Evolutionary conservation across 306 rosid species (phyloP), one percentile per base, ranked within the genome.

Genomic region (Medicago truncatula): DNA sequence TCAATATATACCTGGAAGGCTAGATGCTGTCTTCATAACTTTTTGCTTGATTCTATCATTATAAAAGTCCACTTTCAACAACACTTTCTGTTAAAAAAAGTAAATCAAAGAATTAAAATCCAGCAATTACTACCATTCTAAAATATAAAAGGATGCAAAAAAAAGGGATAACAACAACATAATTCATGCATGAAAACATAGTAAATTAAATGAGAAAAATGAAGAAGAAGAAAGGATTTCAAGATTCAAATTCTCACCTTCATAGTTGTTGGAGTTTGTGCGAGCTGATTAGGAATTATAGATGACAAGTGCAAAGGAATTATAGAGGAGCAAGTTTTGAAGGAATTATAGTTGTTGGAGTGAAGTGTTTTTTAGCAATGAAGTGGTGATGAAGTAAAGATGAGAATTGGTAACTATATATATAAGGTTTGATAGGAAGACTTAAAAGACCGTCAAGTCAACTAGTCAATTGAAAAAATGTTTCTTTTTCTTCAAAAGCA

Each of bases 1-100:
- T 62, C 9, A 38, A n/a, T n/a, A n/a, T n/a, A 39, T 64, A 64
- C 71, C 71, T 66, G 31, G 12, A 66, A 66, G 71, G 6, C 53
- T 20, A 18, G 71, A 66, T 18, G 54, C 52, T 11, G 53, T 66
- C 34, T 66, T 66, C 71, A 66, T 66, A 11, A 41, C 36, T 66
- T 41, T 66, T 66, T 41, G 34, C 53, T 66, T 66, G 17, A 66
- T 66, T 41, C 2, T 66, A 18, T 66, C 71, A 18, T 41, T 44
- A 41, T 66, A 3, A 40, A 40, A 18, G 3, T 66, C 34, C 5
- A 66, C 18, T 38, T 66, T 66, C 71, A 66, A 66, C 16, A 66
- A 36, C 6, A 41, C 11, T 20, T 41, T 66, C 71, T 66, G 54
- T 66, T 10, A n/a, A 66, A 20, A 0, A 23, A 4, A 66, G 3